phyloP scores from a whole-genome alignment of 331 rosid species.

The Quercus phellos region DNA sequence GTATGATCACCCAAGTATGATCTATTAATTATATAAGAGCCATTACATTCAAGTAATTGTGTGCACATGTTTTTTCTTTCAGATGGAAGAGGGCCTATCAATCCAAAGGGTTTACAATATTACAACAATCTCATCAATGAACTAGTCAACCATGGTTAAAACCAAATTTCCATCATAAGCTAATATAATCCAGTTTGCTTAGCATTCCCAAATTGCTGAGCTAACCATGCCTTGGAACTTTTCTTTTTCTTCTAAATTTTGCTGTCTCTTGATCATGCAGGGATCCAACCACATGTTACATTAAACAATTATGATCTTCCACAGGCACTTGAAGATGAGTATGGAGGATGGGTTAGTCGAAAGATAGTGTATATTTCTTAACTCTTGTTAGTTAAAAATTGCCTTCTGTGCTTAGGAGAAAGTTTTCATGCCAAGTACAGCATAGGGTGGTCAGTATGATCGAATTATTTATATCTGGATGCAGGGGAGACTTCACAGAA shows the following conservation, averaged over 20 bases:
- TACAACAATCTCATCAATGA: conserved; percentile 77
- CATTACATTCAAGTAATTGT: background rate
- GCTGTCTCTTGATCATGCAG: conserved; percentile 23
- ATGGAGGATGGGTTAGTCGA: conserved; percentile 62
- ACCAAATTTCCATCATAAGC: background rate
- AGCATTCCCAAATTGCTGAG: background rate
- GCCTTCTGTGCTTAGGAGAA: background rate
- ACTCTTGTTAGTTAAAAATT: background rate
- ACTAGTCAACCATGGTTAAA: conserved; percentile 47
- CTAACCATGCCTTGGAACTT: background rate
- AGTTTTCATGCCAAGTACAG: background rate
- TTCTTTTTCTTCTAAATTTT: background rate
- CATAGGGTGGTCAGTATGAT: background rate
- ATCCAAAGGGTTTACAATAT: conserved; percentile 57
- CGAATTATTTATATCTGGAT: conserved; percentile 4
- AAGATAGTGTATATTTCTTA: conserved; percentile 35
- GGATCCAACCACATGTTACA: conserved; percentile 60
- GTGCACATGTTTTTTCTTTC: background rate
- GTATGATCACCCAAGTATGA: conserved; percentile 11
- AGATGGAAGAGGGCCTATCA: conserved; percentile 69
- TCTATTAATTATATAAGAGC: background rate
- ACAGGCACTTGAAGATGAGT: conserved; percentile 63
- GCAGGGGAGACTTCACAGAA: conserved; percentile 52
- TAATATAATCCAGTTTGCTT: background rate
- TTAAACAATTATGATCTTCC: conserved; percentile 50